Evolutionary conservation across 2,329 filamentous ascomycete genomes (phyloP), one percentile per base, ranked within the genome.

Genomic region (Hymenotorrendiella dingleyae): DNA sequence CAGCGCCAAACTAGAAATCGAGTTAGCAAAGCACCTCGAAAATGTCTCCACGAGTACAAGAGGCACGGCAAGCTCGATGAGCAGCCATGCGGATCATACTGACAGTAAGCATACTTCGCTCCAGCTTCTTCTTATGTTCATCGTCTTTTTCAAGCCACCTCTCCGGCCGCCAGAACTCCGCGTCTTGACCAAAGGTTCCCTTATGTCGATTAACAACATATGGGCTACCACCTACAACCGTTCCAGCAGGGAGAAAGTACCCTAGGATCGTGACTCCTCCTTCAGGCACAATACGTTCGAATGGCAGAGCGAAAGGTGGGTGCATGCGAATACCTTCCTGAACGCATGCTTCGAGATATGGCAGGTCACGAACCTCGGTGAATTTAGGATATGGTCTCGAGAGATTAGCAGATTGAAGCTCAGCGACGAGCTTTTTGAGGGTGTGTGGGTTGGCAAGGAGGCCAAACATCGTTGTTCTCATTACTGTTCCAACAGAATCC

Each of bases 331-430:
- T 46, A 3, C 43, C 35, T 28, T 56, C 52, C 9, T 55, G 64
- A 33, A 71, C 60, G 43, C 64, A 67, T 4, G 66, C 67, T 6
- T 57, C 57, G 3, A 72, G 62, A 45, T 67, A 72, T 21, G 59
- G 61, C 8, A 65, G 58, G 20, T 52, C 55, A 61, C 27, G 57
- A 50, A 14, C 48, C 37, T 5, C 28, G 27, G 40, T 54, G 59
- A 12, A 46, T 37, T 2, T 51, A 50, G 7, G 54, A 49, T 24
- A 22, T 12, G 17, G 9, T 17, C 5, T 17, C 3, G 11, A 8
- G 16, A 23, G 11, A 33, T 16, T 36, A 11, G 20, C 33, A n/a
- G 33, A 36, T 21, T 8, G 12, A n/a, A 73, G 54, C 47, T 74
- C 70, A 27, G 45, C 53, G 10, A 48, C 48, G n/a, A 56, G 53